Base-by-base conservation (phyloP, 2,329 filamentous ascomycete species). In the Colletotrichum lini region DNA sequence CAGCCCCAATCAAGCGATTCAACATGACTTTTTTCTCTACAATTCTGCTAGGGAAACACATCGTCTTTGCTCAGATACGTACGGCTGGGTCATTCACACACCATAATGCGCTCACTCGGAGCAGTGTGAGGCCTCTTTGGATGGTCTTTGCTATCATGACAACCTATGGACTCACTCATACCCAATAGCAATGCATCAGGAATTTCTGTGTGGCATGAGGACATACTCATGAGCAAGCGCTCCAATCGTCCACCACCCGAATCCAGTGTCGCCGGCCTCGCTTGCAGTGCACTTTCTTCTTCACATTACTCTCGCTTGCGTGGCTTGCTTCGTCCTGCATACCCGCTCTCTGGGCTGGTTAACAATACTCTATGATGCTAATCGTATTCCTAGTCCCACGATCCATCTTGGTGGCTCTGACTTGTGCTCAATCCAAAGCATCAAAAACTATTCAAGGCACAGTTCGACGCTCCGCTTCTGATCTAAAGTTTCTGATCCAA, bases 1-100 rank as follows among this genome's bases (percentile, higher is more conserved):
- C 45, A 64, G 56, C 40, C 30, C 44, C 53, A 58, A 71, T 71
- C 68, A 63, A 71, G 68, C 35, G 68, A 71, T 71, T 68, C 38
- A 26, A 42, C 44, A 65, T 52, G 38, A 8, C 8, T 12, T 45
- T 9, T 10, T 35, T 12, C 5, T 10, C 35, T 38, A 38, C 15
- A 52, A 40, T 35, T 18, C 49, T 23, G 21, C 30, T 42, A 44
- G 2, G 26, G 45, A 44, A 13, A 26, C 47, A n/a, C 18, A 21
- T 16, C 8, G 9, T 59, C 35, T 18, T 30, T 38, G 18, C 10
- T 42, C 35, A 21, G 18, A 35, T 15, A n/a, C 16, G 21, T 21
- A 18, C 8, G 35, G 3, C 16, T n/a, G 45, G 21, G 35, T 40
- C 18, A 47, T 47, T 13, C 40, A 47, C 21, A 35, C 49, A 53